Evolutionary conservation across 148 eudicot species (phyloP), one percentile per base, ranked within the genome.

Genomic region (Chenopodium suecicum): DNA sequence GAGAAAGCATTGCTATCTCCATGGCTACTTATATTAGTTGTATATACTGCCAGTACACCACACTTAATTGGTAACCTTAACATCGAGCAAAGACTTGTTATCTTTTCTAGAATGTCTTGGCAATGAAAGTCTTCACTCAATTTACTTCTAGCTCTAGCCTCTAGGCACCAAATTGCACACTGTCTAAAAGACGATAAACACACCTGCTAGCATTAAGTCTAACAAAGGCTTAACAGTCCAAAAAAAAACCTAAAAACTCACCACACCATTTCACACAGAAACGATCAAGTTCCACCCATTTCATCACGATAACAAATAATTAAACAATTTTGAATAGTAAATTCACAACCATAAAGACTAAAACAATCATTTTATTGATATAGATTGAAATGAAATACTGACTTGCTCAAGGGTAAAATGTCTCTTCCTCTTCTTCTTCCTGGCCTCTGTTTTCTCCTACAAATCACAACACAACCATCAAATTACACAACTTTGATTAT

Each of bases 361-460:
- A 70, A 4, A 1, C 14, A 44, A 76, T 14, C 8, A 1, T 41
- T 41, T 41, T 41, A 41, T 41, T 41, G 44, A 41, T 41, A 74
- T 13, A 60, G 19, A 4, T 41, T n/a, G 68, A 29, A 44, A 69
- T 19, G 2, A 70, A 79, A 68, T 20, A 74, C 87, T 82, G 75
- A 94, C 98, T 78, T 94, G 95, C 82, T 97, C 98, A 70, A 97
- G 87, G 62, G 86, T 85, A 85, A 86, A 95, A 89, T 97, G 94
- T 23, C 85, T 89, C 91, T 90, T 94, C 77, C 98, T 94, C 88
- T 84, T 92, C 91, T 92, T 92, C 90, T 97, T 97, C 88, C 97
- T 89, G 63, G 90, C 97, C 64, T 94, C 93, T 1, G 97, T 82
- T 64, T 89, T 76, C 78, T 92, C 98, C 99, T 97, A 85, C 79